phyloP scores from a whole-genome alignment of 2,329 filamentous ascomycete species.

The Exophiala sp. region DNA sequence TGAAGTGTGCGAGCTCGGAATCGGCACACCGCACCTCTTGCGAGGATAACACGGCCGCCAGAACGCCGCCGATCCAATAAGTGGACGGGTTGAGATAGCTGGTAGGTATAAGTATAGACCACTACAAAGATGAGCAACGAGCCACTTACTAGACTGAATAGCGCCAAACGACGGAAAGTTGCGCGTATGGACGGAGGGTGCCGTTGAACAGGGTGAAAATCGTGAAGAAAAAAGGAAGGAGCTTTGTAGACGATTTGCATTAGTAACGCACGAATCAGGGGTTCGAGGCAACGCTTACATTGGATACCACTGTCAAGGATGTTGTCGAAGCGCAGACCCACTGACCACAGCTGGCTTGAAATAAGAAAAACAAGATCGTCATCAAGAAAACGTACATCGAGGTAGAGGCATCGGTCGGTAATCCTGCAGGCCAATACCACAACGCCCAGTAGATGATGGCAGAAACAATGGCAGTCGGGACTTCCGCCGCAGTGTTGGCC shows the following conservation, averaged over 20 bases:
- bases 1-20: conserved; percentile 62
- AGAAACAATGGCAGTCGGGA: conserved; percentile 65
- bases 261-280: too few species aligned
- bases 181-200: conserved; percentile 64
- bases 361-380: conserved; percentile 73
- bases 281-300: too few species aligned
- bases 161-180: conserved; percentile 46
- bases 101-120: too few species aligned
- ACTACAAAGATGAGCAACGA: too few species aligned
- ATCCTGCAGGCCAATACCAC: conserved; percentile 73
- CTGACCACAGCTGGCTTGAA: conserved; percentile 72
- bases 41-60: conserved; percentile 59
- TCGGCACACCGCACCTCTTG: conserved; percentile 52
- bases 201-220: conserved; percentile 70
- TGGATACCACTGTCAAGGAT: conserved; percentile 72
- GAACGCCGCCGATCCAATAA: conserved; percentile 69
- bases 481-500: conserved; percentile 68
- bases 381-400: conserved; percentile 77
- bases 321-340: conserved; percentile 83
- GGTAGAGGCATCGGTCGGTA: conserved; percentile 61
- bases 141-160: conserved; percentile 55
- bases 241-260: too few species aligned
- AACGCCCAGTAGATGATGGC: conserved; percentile 67
- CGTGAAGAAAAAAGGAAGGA: conserved; percentile 77
- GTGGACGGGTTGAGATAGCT: conserved; percentile 69